These are phyloP conservation scores for Rhodotorula graminis DNA, from an alignment of 768 basidiomycete species.

Conservation along the genomic window DNA sequence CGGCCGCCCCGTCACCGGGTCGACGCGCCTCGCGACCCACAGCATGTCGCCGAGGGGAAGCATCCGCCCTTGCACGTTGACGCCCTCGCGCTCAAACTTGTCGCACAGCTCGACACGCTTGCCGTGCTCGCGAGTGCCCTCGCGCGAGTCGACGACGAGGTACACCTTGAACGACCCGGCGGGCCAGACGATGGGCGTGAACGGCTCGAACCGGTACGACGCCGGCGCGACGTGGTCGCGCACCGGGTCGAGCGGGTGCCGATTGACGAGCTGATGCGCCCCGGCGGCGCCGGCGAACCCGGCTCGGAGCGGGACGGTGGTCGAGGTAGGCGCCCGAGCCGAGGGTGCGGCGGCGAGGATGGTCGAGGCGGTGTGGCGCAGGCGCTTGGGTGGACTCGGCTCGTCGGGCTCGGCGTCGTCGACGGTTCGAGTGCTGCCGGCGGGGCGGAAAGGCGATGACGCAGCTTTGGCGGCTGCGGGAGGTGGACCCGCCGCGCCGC, in stretches of 20 bases:
- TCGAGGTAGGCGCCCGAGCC: neutral
- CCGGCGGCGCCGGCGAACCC: neutral
- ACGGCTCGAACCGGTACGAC: neutral
- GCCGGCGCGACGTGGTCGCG: conserved; percentile 6
- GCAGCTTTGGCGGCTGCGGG: neutral
- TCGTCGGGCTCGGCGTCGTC: neutral
- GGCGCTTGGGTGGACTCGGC: neutral
- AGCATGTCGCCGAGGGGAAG: conserved; percentile 50
- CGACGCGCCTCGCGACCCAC: conserved; percentile 48
- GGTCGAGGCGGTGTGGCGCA: neutral
- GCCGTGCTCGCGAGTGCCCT: conserved; percentile 45
- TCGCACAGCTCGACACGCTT: conserved; percentile 44
- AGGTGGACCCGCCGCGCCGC: too few species aligned
- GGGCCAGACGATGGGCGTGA: conserved; percentile 44
- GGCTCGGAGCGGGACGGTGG: conserved; percentile 5
- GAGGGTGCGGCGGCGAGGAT: neutral
- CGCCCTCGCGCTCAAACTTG: conserved; percentile 43
- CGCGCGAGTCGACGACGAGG: conserved; percentile 49
- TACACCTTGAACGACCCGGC: conserved; percentile 48
- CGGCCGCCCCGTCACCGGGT: conserved; percentile 16
- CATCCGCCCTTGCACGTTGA: conserved; percentile 46
- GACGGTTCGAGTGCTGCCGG: neutral
- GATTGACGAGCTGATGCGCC: neutral
- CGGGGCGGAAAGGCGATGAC: neutral
- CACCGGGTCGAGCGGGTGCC: conserved; percentile 38